A percentile compares a stretch with the other conserved stretches of the same genome.
Conservation (phyloP, 345 rosid species). For the Theobroma cacao region DNA sequence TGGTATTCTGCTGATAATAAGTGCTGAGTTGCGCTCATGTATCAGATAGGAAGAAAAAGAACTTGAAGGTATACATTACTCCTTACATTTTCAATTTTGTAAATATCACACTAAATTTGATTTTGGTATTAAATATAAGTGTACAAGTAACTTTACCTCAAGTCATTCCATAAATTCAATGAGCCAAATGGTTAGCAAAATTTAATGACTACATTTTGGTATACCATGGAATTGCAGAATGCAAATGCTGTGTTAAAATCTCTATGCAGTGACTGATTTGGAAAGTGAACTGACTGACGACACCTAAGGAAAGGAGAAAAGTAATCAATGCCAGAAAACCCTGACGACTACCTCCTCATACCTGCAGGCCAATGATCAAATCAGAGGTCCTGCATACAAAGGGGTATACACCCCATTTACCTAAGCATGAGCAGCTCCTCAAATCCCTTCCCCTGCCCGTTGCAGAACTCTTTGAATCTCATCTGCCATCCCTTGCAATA, state of each 20-base stretch:
- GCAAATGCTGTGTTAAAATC: conserved; percentile 10
- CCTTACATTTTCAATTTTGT: background rate
- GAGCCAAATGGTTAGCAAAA: conserved; percentile 17
- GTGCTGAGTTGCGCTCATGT: background rate
- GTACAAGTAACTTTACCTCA: conserved; percentile 1
- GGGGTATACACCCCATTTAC: background rate
- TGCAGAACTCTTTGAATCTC: conserved; percentile 77
- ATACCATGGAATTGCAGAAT: conserved; percentile 13
- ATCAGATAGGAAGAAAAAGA: background rate
- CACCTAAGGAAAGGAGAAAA: background rate
- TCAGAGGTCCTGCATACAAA: background rate
- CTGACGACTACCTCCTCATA: background rate
- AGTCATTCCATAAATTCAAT: conserved; percentile 15
- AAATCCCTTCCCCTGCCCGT: conserved; percentile 51
- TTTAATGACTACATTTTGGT: conserved; percentile 12
- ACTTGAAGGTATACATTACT: background rate
- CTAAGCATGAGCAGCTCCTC: conserved; percentile 1
- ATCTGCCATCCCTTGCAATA: conserved; percentile 71
- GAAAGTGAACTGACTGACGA: background rate
- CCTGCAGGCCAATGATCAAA: background rate
- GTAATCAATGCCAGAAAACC: background rate
- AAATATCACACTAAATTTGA: conserved; percentile 5
- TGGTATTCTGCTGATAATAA: background rate
- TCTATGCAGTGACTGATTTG: background rate
- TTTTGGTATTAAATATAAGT: conserved; percentile 20